Base-by-base conservation (phyloP, 23 red algal species). In the Chondrus crispus region DNA sequence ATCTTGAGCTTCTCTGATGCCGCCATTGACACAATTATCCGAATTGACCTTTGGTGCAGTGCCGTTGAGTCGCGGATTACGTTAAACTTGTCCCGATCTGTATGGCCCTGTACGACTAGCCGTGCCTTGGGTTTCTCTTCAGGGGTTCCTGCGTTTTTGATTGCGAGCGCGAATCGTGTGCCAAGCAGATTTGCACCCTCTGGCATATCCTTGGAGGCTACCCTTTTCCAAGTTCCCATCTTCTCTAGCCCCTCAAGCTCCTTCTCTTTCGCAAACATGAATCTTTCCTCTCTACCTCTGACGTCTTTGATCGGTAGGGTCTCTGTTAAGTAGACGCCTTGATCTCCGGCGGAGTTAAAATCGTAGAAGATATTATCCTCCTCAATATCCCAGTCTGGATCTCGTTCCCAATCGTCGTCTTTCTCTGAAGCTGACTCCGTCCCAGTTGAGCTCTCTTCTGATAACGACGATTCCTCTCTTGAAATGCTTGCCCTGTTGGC, bases 41-140 rank as follows among this genome's bases (percentile, higher is more conserved):
- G 5, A 36, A 54, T 74, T 35, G 84, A 88, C 13, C 51, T 11
- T 74, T 78, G 63, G 8, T 51, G 41, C n/a, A 88, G 20, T 22
- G 16, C 45, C 22, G 84, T 11, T 3, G 22, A 75, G 84, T 88
- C 52, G 40, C 49, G 84, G 11, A 88, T 45, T 53, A 76, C 19
- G 46, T 53, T 53, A 30, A 29, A 14, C 63, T 88, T 88, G 6
- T 3, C 62, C 36, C 20, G 12, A 58, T 88, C 84, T 20, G 11
- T 46, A 32, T 73, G 42, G 33, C 63, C 84, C 74, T 88, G 84
- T 28, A n/a, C 68, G 26, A 88, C 68, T 42, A 88, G 24, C 53
- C 84, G 42, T 14, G 84, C 62, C 22, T 76, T 88, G 3, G 14
- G 6, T 37, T 53, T 54, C 66, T 88, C 51, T 6, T 71, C 66